These are phyloP conservation scores for Ophiobolus disseminans DNA, from an alignment of 2,329 filamentous ascomycete genomes.

Conservation along the genomic window DNA sequence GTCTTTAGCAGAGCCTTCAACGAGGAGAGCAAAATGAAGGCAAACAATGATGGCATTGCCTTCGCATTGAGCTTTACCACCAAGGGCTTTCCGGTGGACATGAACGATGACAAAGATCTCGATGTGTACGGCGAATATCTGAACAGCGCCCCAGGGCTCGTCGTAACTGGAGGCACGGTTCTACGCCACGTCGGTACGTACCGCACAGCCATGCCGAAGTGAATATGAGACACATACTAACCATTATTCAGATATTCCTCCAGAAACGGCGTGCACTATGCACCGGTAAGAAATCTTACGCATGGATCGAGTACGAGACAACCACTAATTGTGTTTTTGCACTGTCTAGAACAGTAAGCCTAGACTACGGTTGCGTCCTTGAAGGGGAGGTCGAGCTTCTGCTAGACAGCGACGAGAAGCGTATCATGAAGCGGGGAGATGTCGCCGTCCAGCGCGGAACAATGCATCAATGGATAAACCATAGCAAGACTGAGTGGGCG, in stretches of 20 bases:
- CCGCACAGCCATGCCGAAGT: too few species aligned
- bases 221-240: too few species aligned
- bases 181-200: constrained; percentile 52
- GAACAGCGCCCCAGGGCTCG: constrained; percentile 57
- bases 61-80: constrained; percentile 61
- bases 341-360: constrained; percentile 48
- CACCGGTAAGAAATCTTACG: too few species aligned
- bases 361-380: constrained; percentile 51
- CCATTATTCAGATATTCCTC: too few species aligned
- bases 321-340: too few species aligned
- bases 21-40: constrained; percentile 46
- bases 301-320: too few species aligned
- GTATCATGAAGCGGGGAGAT: constrained; percentile 47
- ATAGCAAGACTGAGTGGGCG: constrained; percentile 41
- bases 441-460: constrained; percentile 50
- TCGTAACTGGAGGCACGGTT: constrained; percentile 57
- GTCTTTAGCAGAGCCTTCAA: constrained; percentile 46
- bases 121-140: constrained; percentile 55
- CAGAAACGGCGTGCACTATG: constrained; percentile 21
- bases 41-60: constrained; percentile 53
- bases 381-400: constrained; percentile 49
- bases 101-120: constrained; percentile 57
- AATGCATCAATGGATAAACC: constrained; percentile 51
- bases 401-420: constrained; percentile 49
- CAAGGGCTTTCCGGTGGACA: constrained; percentile 55